phyloP scores from a whole-genome alignment of 352 stramenopile genomes.

The Pythium angustatum region DNA sequence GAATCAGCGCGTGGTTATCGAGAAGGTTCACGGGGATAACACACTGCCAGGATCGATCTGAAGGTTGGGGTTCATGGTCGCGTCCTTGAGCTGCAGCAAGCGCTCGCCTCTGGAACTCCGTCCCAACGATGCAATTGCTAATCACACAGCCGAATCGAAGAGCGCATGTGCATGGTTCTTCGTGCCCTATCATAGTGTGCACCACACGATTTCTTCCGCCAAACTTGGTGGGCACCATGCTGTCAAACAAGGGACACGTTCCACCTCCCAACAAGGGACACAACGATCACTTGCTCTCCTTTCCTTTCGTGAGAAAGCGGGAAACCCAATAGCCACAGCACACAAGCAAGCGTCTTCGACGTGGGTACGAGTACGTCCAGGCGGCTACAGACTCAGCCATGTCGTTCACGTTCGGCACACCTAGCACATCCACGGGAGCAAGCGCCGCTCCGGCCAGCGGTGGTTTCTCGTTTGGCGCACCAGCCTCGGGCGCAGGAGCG shows the following conservation, averaged over 20 bases:
- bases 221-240: not conserved
- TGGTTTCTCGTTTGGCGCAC: conserved; percentile 29
- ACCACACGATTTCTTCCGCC: not conserved
- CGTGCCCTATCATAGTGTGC: conserved; percentile 7
- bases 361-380: not conserved
- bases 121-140: no score
- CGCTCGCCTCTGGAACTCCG: no score
- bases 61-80: conserved; percentile 31
- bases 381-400: conserved; percentile 23
- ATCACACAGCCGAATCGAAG: conserved; percentile 5
- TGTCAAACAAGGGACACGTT: conserved; percentile 12
- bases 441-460: conserved; percentile 6
- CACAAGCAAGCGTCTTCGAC: conserved; percentile 14
- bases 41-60: conserved; percentile 27
- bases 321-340: conserved; percentile 16
- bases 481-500: conserved; percentile 2
- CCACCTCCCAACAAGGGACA: conserved; percentile 4
- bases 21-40: conserved; percentile 3
- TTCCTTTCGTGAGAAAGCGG: conserved; percentile 9
- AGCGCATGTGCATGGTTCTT: conserved; percentile 1
- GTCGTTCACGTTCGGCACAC: conserved; percentile 38
- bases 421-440: conserved; percentile 10
- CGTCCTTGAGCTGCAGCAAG: not conserved
- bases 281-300: conserved; percentile 18
- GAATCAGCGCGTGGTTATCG: not conserved